Evolutionary conservation across 805 yeast species (phyloP), one percentile per base, ranked within the genome.

Genomic region (Ogataea angusta): DNA sequence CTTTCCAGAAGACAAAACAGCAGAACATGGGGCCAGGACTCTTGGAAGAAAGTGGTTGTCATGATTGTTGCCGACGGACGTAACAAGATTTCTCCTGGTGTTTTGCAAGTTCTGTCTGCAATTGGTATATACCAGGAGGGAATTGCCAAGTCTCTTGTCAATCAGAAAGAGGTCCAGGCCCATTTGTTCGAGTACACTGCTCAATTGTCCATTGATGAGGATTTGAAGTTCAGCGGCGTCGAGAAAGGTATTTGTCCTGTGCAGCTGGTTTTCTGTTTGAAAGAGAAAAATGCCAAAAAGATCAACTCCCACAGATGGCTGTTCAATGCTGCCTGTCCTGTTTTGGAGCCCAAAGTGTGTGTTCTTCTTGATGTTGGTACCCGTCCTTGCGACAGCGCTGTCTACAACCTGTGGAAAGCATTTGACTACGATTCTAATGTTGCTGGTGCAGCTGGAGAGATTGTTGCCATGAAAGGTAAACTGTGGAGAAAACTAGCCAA

Each of bases 371-470:
- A 93, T 70, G 99, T 93, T n/a, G 99, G 99, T 47, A 93, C 99
- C 0, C 80, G 83, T 54, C 95, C 98, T n/a, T 89, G 88, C 49
- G 75, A 77, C 34, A 80, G 84, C 38, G 91, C 98, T 0, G 70
- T 91, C 18, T 95, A 93, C 57, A 93, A 91, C 53, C 69, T 93
- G 45, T 93, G 99, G 99, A 93, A 93, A 63, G 95, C 96, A 0
- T 93, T 93, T 63, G 99, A 93, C 62, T 75, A 80, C 52, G 97
- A 93, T 59, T 89, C 97, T 1, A 90, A 91, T 54, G 96, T 93
- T 38, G 99, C 96, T 0, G 99, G 99, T 48, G 99, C 96, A 1
- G 97, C 98, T 10, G 99, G 99, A 47, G 98, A 93, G 63, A 90
- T 93, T 58, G 85, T 85, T 47, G 88, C 98, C 0, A 83, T 91